Percentiles rank a stretch among this genome's conserved stretches.
Conservation (phyloP, 2,329 filamentous ascomycete species). For the Aspergillus candidus region DNA sequence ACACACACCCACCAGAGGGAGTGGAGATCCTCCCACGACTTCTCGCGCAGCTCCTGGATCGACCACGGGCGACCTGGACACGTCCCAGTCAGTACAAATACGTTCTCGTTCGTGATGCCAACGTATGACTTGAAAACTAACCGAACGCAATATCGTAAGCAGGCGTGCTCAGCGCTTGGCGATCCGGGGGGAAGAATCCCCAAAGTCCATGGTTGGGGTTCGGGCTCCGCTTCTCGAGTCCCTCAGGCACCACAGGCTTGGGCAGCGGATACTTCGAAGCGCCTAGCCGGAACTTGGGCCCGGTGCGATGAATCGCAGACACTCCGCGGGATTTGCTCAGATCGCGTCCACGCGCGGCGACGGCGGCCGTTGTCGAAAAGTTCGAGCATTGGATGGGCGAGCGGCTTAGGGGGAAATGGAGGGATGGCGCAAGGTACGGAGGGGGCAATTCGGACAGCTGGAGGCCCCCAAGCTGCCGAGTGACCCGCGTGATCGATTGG, state of each 20-base stretch:
- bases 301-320: slow-evolving; percentile 71
- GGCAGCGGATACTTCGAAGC: slow-evolving; percentile 69
- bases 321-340: slow-evolving; percentile 75
- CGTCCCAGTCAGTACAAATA: slow-evolving; percentile 9
- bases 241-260: slow-evolving; percentile 58
- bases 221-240: slow-evolving; percentile 42
- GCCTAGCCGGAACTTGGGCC: slow-evolving; percentile 66
- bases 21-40: slow-evolving; percentile 92
- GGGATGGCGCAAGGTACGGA: slow-evolving; percentile 39
- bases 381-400: slow-evolving; percentile 29
- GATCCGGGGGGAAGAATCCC: slow-evolving; percentile 76
- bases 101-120: not conserved
- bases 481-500: slow-evolving; percentile 28
- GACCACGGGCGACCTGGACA: slow-evolving; percentile 67
- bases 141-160: slow-evolving; percentile 65
- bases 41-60: slow-evolving; percentile 75
- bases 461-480: slow-evolving; percentile 27
- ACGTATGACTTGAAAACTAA: slow-evolving; percentile 26
- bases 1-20: slow-evolving; percentile 89
- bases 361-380: slow-evolving; percentile 51
- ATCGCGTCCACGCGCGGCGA: slow-evolving; percentile 56
- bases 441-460: slow-evolving; percentile 37
- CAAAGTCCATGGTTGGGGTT: slow-evolving; percentile 81
- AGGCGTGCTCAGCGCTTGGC: slow-evolving; percentile 64
- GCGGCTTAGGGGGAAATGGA: slow-evolving; percentile 31